Conservation (phyloP, 1,284 basidiomycete species). For the Cryptococcus maquisensis region DNA sequence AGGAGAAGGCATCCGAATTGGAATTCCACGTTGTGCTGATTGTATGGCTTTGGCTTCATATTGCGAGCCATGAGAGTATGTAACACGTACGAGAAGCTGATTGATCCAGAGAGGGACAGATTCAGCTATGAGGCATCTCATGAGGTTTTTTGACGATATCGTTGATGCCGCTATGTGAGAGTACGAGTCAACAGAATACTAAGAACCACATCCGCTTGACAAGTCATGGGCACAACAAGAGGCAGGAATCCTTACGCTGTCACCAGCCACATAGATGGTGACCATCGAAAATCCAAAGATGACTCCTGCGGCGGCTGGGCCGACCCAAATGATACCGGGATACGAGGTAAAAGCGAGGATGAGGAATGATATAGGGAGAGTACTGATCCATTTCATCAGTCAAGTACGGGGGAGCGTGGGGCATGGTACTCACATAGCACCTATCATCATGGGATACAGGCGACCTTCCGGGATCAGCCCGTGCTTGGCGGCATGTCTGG, state of each 20-base stretch:
- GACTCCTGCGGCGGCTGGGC: slow-evolving; percentile 28
- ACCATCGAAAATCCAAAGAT: slow-evolving; percentile 42
- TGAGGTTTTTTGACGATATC: slow-evolving; percentile 53
- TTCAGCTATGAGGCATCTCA: slow-evolving; percentile 50
- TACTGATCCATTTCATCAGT: slow-evolving; percentile 1
- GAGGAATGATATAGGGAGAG: slow-evolving; percentile 49
- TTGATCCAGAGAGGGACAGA: slow-evolving; percentile 39
- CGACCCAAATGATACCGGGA: slow-evolving; percentile 36
- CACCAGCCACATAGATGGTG: slow-evolving; percentile 43
- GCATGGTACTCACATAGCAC: slow-evolving; percentile 12
- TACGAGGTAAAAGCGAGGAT: slow-evolving; percentile 45
- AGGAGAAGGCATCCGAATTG: slow-evolving; percentile 36
- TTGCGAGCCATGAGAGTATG: no score
- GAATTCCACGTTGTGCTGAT: slow-evolving; percentile 29
- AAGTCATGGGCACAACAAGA: no score
- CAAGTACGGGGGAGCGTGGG: background rate
- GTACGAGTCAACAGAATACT: slow-evolving; percentile 40
- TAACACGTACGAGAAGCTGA: slow-evolving; percentile 13
- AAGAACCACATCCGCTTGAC: no score
- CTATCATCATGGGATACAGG: slow-evolving; percentile 38
- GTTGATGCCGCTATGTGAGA: slow-evolving; percentile 42
- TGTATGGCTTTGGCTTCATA: no score
- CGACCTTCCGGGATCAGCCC: slow-evolving; percentile 31
- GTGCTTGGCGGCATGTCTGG: background rate
- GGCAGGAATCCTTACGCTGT: slow-evolving; percentile 27